Base-by-base conservation (phyloP, 495 filamentous ascomycete species). In the Penicillium nucicola region DNA sequence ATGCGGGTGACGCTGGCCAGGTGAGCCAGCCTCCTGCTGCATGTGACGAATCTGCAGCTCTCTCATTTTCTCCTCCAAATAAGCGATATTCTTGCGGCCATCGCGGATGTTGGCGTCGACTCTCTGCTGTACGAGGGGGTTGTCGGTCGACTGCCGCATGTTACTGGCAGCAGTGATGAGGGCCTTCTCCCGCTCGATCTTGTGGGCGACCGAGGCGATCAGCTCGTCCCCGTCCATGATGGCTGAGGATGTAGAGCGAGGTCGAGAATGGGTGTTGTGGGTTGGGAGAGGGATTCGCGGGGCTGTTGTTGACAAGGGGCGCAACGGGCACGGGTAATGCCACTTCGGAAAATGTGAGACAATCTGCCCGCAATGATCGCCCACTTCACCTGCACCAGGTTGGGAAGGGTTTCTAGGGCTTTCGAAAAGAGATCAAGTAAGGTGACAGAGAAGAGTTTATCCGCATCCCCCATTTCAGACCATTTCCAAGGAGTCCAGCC, bases 101-200 rank as follows among this genome's bases (percentile, higher is more conserved):
- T 97, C 92, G 57, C 91, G 88, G 64, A 99, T 93, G 73, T 96
- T 88, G 45, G 83, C 84, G 53, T 97, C 92, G 58, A 93, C 83
- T 51, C 88, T 83, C 53, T 91, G 88, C 60, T 91, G 88, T 50
- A 97, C 91, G 47, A 83, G 74, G 47, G 88, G 86, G 68, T 99
- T 97, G 72, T 89, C 84, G 60, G 92, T 96, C 62, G 92, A 90
- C 74, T 90, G 88, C 77, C 91, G 86, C 89, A 99, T 95, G 50
- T 86, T 81, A 66, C 89, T 89, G 44, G 95, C 95, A 57, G 89
- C 91, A 70, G 89, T 86, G 78, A 99, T 93, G 57, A 99, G 83
- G 60, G 87, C 86, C 78, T 92, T 91, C 71, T 99, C 95, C 68
- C 93, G 83, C 79, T 97, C 90, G 72, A 97, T 97, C 89, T 99